Percentiles rank a stretch among this genome's conserved stretches.
Evolutionary conservation across 345 rosid species (phyloP).

Genomic region (Conringia planisiliqua): DNA sequence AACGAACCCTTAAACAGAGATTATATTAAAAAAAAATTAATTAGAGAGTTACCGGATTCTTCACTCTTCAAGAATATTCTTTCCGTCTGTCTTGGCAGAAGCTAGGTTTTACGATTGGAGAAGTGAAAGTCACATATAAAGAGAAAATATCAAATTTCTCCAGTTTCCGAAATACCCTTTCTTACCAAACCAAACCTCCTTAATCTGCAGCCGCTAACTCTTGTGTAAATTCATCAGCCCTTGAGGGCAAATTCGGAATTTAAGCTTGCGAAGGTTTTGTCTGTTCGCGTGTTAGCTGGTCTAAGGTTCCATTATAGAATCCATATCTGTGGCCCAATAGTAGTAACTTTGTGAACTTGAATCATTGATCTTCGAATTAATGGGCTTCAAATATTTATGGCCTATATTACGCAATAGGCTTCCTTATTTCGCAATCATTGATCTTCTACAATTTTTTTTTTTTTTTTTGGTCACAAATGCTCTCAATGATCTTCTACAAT

Average conservation of each 20-base stretch:
- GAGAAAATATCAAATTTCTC: not conserved
- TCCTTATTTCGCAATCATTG: too few relatives aligned
- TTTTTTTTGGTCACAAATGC: too few relatives aligned
- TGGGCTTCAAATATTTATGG: not conserved
- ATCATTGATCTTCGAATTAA: not conserved
- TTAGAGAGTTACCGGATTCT: conserved; percentile 10
- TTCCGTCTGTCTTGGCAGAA: not conserved
- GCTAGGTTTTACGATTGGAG: not conserved
- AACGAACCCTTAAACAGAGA: not conserved
- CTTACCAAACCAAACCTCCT: not conserved
- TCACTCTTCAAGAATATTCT: not conserved
- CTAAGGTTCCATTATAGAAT: not conserved
- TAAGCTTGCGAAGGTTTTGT: not conserved
- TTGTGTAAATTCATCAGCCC: conserved; percentile 4
- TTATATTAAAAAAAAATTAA: too few relatives aligned
- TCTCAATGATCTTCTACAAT: too few relatives aligned
- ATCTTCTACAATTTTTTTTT: too few relatives aligned
- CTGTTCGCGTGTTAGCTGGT: not conserved
- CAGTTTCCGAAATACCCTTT: not conserved
- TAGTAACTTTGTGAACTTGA: not conserved
- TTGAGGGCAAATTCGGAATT: conserved; percentile 16
- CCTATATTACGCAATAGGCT: too few relatives aligned
- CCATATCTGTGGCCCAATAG: not conserved
- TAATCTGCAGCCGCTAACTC: conserved; percentile 4
- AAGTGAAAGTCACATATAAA: not conserved